Evolutionary conservation across 208 protist species (phyloP).

Genomic region (Leishmania turanica): DNA sequence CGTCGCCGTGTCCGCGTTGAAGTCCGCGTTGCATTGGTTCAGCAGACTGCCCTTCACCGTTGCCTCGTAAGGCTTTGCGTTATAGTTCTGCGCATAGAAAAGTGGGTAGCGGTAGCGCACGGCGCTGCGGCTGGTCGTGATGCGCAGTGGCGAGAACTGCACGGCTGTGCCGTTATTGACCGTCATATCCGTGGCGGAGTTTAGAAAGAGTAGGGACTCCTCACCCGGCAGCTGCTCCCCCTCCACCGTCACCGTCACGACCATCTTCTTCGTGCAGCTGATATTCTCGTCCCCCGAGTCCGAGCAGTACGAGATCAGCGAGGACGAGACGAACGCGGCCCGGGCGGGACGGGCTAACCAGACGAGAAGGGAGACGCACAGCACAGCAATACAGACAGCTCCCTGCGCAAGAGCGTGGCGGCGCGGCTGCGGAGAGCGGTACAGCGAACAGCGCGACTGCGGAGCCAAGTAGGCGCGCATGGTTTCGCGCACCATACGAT

Average conservation of each 20-base stretch:
- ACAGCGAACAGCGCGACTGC: neutral
- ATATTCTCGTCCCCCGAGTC: slow-evolving; percentile 42
- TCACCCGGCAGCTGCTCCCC: slow-evolving; percentile 50
- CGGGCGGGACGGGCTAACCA: neutral
- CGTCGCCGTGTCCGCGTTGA: slow-evolving; percentile 47
- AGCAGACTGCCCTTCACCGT: slow-evolving; percentile 49
- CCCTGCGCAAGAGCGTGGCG: neutral
- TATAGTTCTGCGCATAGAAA: slow-evolving; percentile 84
- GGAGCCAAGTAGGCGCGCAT: neutral
- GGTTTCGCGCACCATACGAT: neutral
- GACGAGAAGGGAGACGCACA: neutral
- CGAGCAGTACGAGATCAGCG: slow-evolving; percentile 75
- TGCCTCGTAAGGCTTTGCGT: slow-evolving; percentile 83
- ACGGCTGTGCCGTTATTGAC: slow-evolving; percentile 26
- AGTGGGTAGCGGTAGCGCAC: slow-evolving; percentile 85
- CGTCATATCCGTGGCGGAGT: slow-evolving; percentile 57
- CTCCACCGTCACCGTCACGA: slow-evolving; percentile 78
- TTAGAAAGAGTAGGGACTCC: slow-evolving; percentile 72
- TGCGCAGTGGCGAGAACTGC: slow-evolving; percentile 56
- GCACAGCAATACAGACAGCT: neutral
- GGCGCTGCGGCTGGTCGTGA: slow-evolving; percentile 62
- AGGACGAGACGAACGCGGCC: slow-evolving; percentile 58
- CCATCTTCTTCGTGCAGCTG: slow-evolving; percentile 77
- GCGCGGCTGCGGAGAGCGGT: neutral
- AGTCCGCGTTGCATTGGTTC: slow-evolving; percentile 64